Evolutionary conservation across 805 yeast species (phyloP).

Genomic region (Pichia eremophila): DNA sequence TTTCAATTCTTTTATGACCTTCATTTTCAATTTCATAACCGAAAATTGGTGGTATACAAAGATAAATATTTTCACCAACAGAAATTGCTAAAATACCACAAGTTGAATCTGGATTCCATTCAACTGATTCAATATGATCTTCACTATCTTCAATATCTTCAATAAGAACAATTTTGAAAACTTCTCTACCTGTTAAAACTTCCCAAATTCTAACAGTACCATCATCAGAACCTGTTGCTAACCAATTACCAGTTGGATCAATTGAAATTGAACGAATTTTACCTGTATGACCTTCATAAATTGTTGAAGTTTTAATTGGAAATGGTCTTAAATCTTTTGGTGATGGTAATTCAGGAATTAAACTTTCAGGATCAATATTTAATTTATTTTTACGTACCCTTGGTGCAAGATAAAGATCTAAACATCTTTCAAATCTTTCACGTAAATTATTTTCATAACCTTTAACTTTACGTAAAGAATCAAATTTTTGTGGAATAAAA

Average conservation of each 20-base stretch:
- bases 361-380: constrained; percentile 90
- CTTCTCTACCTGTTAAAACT: constrained; percentile 88
- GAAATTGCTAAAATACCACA: constrained; percentile 77
- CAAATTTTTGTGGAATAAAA: constrained; percentile 74
- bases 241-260: constrained; percentile 87
- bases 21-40: constrained; percentile 79
- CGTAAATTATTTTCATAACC: constrained; percentile 80
- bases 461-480: constrained; percentile 82
- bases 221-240: constrained; percentile 97
- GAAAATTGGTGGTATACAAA: constrained; percentile 84
- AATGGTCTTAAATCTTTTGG: constrained; percentile 95
- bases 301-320: constrained; percentile 84
- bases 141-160: constrained; percentile 47
- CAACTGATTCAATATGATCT: constrained; percentile 70
- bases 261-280: constrained; percentile 74
- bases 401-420: constrained; percentile 93
- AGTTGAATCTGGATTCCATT: constrained; percentile 79
- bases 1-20: constrained; percentile 70
- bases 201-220: constrained; percentile 97
- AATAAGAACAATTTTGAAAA: constrained; percentile 47
- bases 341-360: constrained; percentile 92
- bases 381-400: constrained; percentile 85
- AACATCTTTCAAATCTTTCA: constrained; percentile 88
- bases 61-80: constrained; percentile 70
- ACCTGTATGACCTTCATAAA: constrained; percentile 75